Percentiles rank a stretch among this genome's conserved stretches.
These are phyloP conservation scores for Botrytis porri DNA, from an alignment of 2,329 filamentous ascomycete genomes.

Conservation along the genomic window DNA sequence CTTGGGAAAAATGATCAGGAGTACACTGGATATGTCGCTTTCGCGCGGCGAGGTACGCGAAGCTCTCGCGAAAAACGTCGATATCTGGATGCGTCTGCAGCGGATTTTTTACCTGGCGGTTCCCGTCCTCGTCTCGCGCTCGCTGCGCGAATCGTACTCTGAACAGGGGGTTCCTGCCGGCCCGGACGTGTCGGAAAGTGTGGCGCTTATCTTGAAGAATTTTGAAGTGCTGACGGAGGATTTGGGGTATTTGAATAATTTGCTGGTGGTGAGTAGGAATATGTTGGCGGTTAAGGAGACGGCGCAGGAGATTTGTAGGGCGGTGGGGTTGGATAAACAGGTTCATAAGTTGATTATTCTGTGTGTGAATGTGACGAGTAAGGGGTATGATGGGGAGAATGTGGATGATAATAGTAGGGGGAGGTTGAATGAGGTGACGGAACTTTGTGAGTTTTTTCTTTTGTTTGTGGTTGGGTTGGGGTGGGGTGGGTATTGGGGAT, in stretches of 20 bases:
- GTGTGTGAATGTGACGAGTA: conserved; percentile 65
- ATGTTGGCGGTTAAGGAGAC: conserved; percentile 63
- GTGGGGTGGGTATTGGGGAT: not conserved
- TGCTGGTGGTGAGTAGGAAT: conserved; percentile 65
- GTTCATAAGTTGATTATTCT: conserved; percentile 64
- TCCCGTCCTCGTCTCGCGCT: conserved; percentile 57
- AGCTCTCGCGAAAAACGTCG: conserved; percentile 58
- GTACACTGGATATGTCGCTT: conserved; percentile 61
- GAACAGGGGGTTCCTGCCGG: conserved; percentile 53
- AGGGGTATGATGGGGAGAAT: conserved; percentile 63
- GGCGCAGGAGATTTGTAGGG: conserved; percentile 63
- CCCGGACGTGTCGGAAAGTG: conserved; percentile 60
- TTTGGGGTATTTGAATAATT: conserved; percentile 60
- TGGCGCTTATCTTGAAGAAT: conserved; percentile 60
- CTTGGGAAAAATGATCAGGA: conserved; percentile 56
- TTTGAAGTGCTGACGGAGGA: conserved; percentile 60
- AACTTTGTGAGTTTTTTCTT: conserved; percentile 51
- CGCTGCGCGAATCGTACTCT: conserved; percentile 54
- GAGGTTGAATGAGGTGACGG: conserved; percentile 61
- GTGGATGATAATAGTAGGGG: conserved; percentile 54
- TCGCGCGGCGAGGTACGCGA: conserved; percentile 59
- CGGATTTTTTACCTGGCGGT: conserved; percentile 60
- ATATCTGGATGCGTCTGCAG: conserved; percentile 63
- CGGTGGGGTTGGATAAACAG: conserved; percentile 63
- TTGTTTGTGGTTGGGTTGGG: not conserved